Percentiles rank a stretch among this genome's conserved stretches.
Evolutionary conservation across 768 basidiomycete genomes (phyloP).

Genomic region (Podaxis sp.): DNA sequence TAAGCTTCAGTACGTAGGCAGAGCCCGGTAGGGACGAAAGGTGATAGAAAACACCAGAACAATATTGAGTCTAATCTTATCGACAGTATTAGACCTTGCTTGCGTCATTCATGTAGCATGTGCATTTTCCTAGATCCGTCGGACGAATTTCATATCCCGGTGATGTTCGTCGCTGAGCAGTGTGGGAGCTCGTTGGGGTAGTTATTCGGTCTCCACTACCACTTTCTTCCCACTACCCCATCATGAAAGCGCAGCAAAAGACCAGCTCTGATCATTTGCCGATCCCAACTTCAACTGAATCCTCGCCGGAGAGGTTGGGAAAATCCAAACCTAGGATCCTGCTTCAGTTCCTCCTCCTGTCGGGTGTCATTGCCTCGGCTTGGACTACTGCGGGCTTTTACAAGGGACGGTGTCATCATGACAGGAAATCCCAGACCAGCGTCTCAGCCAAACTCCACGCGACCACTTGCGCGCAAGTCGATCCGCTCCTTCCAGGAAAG

Average conservation of each 20-base stretch:
- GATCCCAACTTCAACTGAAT: background rate
- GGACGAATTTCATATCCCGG: background rate
- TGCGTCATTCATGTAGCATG: background rate
- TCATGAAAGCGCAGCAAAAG: background rate
- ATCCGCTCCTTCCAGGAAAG: conserved; percentile 36
- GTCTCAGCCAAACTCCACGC: background rate
- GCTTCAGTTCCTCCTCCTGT: conserved; percentile 1
- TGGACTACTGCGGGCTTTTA: background rate
- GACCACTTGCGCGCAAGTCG: conserved; percentile 32
- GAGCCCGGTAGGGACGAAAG: no score
- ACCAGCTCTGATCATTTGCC: conserved; percentile 1
- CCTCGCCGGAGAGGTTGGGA: background rate
- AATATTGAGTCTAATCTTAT: background rate
- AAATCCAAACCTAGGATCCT: conserved; percentile 1
- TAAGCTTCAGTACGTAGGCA: no score
- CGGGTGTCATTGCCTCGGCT: background rate
- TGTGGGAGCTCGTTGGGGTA: background rate
- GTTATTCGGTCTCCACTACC: background rate
- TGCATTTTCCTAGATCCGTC: background rate
- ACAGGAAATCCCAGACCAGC: background rate
- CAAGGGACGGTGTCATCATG: background rate
- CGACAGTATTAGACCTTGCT: background rate
- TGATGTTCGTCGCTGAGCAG: background rate
- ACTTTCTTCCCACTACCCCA: background rate
- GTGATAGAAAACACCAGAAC: background rate